Evolutionary conservation across 2,329 filamentous ascomycete genomes (phyloP), one percentile per base, ranked within the genome.

Genomic region (Alternaria alternata): DNA sequence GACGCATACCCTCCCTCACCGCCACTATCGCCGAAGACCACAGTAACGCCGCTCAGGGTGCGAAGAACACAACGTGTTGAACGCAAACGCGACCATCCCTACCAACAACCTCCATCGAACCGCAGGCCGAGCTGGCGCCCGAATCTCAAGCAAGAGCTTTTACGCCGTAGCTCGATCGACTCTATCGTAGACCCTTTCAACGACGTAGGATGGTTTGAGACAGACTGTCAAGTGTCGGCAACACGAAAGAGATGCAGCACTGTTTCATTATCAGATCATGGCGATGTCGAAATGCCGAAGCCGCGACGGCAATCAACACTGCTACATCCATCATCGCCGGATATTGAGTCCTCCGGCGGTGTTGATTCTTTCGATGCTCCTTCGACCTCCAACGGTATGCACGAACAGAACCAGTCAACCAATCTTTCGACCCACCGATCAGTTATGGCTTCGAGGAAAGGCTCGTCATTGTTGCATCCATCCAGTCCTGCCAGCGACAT

Each of bases 391-490:
- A 38, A 28, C 11, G 16, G 32, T n/a, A 44, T 16, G 12, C 30
- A 39, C 18, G 32, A 16, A 11, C 14, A 26, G 18, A n/a, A 48
- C 18, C 28, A 20, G 12, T 24, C 28, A 34, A 18, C 11, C 14
- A 30, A 8, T 5, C 14, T 5, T 24, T 9, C 44, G 18, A 22
- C n/a, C 30, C 44, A 34, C 5, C 44, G 12, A 34, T 32, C n/a
- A 22, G 16, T 14, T 28, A 51, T 22, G 30, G 20, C 18, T 18
- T 8, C 46, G 14, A 51, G 32, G 18, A 52, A 47, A 42, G 51
- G 46, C 39, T 69, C 67, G 16, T 68, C 69, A 12, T 68, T 71
- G 7, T 61, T 73, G 7, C 70, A 71, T 51, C 70, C 70, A 11
- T 72, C 70, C 7, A 47, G 61, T 12, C 68, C 68, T 24, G 20